Base-by-base conservation (phyloP, 805 yeast species). In the Yarrowia keelungensis region DNA sequence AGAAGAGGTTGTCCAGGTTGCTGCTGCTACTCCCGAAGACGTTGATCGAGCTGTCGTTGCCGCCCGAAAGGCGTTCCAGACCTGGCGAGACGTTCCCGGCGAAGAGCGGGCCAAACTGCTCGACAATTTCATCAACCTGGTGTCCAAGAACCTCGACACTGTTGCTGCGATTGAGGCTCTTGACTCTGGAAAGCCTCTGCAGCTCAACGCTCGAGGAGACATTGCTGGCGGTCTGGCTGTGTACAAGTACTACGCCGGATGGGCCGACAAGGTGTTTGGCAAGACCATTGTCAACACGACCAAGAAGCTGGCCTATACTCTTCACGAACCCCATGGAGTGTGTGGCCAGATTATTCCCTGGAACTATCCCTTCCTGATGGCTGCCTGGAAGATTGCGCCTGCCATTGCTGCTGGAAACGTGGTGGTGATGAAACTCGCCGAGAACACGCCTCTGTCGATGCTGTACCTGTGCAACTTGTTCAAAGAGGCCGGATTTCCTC, bases 141-240 rank as follows among this genome's bases (percentile, higher is more conserved):
- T 93, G 71, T 97, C 91, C 75, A 83, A 85, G 74, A 83, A 93
- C 76, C 82, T 85, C 68, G 97, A 91, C 70, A 80, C 84, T 43
- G 80, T 94, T 69, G 94, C 97, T 26, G 82, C 87, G 56, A 90
- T 93, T 75, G 98, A 93, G 80, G 83, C 97, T 26, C 82, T 90
- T 78, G 97, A 93, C 79, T 92, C 92, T 77, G 98, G 98, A 80
- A 93, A 93, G 81, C 87, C 97, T 32, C 70, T 76, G 53, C 62
- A 69, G 54, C 69, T 73, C 69, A 73, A 73, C 70, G 78, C 80
- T 59, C 69, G 68, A 32, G 79, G 74, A 42, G 96, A 90, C 74
- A 83, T 90, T 50, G 82, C 81, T 19, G 87, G 85, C 69, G 81
- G 86, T 50, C 83, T 86, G 38, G 85, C 81, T 71, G 84, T 85